Evolutionary conservation across 2,329 filamentous ascomycete species (phyloP).

Genomic region (Byssothecium circinans): DNA sequence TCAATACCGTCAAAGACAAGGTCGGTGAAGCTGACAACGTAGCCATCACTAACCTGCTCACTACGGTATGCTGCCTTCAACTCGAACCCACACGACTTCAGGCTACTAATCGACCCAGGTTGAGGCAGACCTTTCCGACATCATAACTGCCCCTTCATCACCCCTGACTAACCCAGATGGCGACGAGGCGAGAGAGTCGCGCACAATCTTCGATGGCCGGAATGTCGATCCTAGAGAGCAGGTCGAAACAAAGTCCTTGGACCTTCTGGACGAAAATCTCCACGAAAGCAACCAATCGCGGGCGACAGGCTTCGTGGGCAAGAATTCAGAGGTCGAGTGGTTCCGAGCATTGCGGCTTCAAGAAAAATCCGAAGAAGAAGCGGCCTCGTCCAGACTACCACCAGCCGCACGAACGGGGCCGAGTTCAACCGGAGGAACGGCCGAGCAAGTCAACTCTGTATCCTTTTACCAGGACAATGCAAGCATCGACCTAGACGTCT

Average conservation of each 20-base stretch:
- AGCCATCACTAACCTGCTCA: conserved; percentile 27
- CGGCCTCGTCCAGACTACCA: no score
- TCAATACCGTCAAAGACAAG: conserved; percentile 19
- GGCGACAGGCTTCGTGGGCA: conserved; percentile 40
- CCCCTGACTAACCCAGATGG: conserved; percentile 21
- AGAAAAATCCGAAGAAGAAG: conserved; percentile 22
- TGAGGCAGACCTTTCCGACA: conserved; percentile 30
- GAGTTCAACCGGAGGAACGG: conserved; percentile 11
- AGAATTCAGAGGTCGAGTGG: conserved; percentile 39
- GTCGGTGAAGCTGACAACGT: conserved; percentile 24
- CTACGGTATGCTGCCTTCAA: conserved; percentile 15
- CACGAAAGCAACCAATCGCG: conserved; percentile 25
- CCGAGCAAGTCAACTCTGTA: conserved; percentile 33
- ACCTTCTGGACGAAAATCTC: conserved; percentile 34
- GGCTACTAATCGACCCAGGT: conserved; percentile 17
- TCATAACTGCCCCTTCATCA: conserved; percentile 6
- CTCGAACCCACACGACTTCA: conserved; percentile 4
- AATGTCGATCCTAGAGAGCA: conserved; percentile 14
- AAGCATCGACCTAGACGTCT: conserved; percentile 23
- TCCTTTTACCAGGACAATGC: conserved; percentile 40
- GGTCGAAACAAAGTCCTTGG: conserved; percentile 21
- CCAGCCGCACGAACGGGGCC: background rate
- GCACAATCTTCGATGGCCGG: conserved; percentile 8
- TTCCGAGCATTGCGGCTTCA: conserved; percentile 27
- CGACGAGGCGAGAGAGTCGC: conserved; percentile 15